Conservation (phyloP, 2,329 filamentous ascomycete species). For the Hypomyces rosellus region DNA sequence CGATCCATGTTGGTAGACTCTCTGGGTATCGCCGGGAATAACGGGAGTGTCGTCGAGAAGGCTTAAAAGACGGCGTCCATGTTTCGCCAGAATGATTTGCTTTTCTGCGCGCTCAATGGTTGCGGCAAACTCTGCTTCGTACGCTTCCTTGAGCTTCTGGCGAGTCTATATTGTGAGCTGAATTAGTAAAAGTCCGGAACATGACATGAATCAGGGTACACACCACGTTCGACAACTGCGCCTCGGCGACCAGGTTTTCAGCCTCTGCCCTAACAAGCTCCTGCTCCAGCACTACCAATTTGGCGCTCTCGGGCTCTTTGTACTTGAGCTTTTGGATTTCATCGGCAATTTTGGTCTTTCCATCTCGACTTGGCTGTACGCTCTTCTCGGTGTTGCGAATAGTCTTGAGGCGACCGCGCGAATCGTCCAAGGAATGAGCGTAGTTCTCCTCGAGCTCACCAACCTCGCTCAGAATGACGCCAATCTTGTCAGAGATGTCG, state of each 20-base stretch:
- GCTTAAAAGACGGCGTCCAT: conserved; percentile 77
- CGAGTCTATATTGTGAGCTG: conserved; percentile 56
- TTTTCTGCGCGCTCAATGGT: conserved; percentile 96
- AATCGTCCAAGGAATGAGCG: conserved; percentile 81
- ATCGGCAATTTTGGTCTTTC: conserved; percentile 81
- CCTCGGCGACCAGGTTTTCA: conserved; percentile 91
- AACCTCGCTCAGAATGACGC: conserved; percentile 84
- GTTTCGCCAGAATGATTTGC: conserved; percentile 87
- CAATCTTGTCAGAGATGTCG: conserved; percentile 92
- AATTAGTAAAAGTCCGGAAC: background rate
- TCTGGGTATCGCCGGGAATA: conserved; percentile 73
- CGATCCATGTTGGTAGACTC: conserved; percentile 57
- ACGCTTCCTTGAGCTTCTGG: conserved; percentile 93
- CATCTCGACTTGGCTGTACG: conserved; percentile 85
- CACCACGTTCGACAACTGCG: conserved; percentile 91
- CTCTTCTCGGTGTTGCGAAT: conserved; percentile 94
- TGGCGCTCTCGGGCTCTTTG: conserved; percentile 82
- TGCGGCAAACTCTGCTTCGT: conserved; percentile 78
- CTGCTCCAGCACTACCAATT: conserved; percentile 81
- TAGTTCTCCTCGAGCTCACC: conserved; percentile 90
- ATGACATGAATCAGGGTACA: conserved; percentile 26
- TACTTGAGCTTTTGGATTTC: conserved; percentile 88
- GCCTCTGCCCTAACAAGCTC: conserved; percentile 94
- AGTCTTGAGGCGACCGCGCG: conserved; percentile 73
- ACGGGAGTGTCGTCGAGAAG: conserved; percentile 86